Evolutionary conservation across 225 moss, liverwort and hornwort species (phyloP), one percentile per base, ranked within the genome.

Genomic region (Bryum argenteum): DNA sequence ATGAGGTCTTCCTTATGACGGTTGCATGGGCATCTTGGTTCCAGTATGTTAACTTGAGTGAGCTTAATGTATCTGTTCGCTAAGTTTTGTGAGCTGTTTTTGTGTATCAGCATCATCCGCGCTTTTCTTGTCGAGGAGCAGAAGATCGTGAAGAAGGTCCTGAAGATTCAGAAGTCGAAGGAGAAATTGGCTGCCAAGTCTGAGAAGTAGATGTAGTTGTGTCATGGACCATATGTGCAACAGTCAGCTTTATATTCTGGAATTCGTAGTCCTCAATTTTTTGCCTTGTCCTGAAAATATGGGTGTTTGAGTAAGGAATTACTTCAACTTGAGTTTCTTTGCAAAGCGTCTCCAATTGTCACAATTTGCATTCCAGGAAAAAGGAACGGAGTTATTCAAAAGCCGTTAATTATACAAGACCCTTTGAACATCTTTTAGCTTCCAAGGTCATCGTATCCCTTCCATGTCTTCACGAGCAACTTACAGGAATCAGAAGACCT

Each of bases 51-150:
- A 24, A 12, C 2, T 3, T 33, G 9, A 56, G 19, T 18, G 54
- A 39, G 23, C 14, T 11, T 8, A 38, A 8, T 47, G 6, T 13
- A 42, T 53, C 15, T 24, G 15, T 70, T 48, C 9, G 61, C 66
- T 80, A 8, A 80, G 39, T 17, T 54, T 52, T 9, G 37, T 1
- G 22, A 58, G 19, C 33, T 65, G 38, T 66, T 41, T 22, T 2
- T 67, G 26, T 39, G 51, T 24, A 62, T 26, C 76, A 81, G 76
- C 62, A 81, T 81, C 26, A 81, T 81, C 63, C 67, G 79, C 39
- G 83, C 83, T 47, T 83, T 79, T 75, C 75, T 87, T 37, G 83
- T 87, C 28, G 83, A 87, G 75, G 86, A 87, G 76, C 72, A 79
- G 69, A 79, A 83, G 68, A 83, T 83, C 13, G 79, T 83, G 62